Percentiles rank a stretch among this genome's conserved stretches.
phyloP scores from a whole-genome alignment of 192 early-diverging fungal species.

The Pecoramyces ruminantium region DNA sequence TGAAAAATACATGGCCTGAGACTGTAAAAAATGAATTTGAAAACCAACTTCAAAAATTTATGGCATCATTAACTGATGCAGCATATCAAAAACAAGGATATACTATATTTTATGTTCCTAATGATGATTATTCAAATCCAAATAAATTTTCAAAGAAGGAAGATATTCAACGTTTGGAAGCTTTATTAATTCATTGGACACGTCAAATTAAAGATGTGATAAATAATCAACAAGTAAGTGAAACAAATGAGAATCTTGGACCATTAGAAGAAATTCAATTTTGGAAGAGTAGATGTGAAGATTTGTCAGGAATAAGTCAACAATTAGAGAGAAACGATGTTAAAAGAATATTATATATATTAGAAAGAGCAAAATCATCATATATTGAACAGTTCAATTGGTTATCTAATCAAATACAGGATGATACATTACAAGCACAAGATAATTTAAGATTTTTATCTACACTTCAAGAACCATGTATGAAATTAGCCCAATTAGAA shows the following conservation, averaged over 20 bases:
- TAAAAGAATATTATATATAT: constrained; percentile 23
- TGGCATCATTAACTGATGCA: constrained; percentile 40
- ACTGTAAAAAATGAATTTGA: constrained; percentile 38
- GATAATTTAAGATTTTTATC: constrained; percentile 51
- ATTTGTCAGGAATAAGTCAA: constrained; percentile 39
- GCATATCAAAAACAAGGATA: constrained; percentile 38
- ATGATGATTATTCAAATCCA: constrained; percentile 18
- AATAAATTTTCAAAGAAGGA: constrained; percentile 28
- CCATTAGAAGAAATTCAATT: constrained; percentile 48
- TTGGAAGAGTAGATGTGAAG: constrained; percentile 38
- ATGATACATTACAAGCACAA: constrained; percentile 38
- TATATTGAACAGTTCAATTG: constrained; percentile 42
- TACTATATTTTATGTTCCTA: constrained; percentile 41
- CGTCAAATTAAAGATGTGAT: constrained; percentile 49
- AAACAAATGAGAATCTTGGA: constrained; percentile 30
- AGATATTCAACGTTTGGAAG: constrained; percentile 35
- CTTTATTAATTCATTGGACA: constrained; percentile 42
- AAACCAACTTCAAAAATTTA: constrained; percentile 41
- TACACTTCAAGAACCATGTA: constrained; percentile 27
- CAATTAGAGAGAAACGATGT: constrained; percentile 37
- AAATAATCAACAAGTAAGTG: constrained; percentile 35
- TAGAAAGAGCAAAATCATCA: constrained; percentile 34
- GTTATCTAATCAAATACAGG: constrained; percentile 39
- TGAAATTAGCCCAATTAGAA: constrained; percentile 22
- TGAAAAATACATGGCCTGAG: constrained; percentile 42